These are phyloP conservation scores for Phialocephala sp. DNA, from an alignment of 2,329 filamentous ascomycete genomes.

Conservation along the genomic window DNA sequence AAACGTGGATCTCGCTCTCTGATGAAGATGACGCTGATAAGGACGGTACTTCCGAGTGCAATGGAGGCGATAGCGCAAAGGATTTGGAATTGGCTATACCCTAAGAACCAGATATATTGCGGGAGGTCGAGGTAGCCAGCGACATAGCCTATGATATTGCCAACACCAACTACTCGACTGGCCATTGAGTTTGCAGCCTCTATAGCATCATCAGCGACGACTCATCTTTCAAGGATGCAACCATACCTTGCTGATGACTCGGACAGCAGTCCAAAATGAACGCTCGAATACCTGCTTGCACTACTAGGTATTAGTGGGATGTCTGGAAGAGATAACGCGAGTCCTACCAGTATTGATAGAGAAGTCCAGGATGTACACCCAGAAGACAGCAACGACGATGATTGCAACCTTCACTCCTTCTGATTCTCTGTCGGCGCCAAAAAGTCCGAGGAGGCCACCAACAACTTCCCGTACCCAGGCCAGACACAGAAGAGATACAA, in stretches of 20 bases:
- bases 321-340: background rate
- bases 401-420: constrained; percentile 66
- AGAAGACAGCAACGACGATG: constrained; percentile 80
- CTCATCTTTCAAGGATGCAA: background rate
- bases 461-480: constrained; percentile 79
- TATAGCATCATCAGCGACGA: constrained; percentile 19
- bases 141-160: constrained; percentile 89
- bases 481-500: constrained; percentile 70
- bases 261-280: constrained; percentile 95
- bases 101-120: constrained; percentile 76
- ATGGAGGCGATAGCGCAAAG: constrained; percentile 86
- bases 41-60: constrained; percentile 70
- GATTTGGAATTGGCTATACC: constrained; percentile 89
- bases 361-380: constrained; percentile 92
- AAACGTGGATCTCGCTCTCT: constrained; percentile 80
- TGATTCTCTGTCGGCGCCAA: constrained; percentile 72
- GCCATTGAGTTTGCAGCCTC: constrained; percentile 89
- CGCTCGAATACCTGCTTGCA: constrained; percentile 89
- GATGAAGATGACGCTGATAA: constrained; percentile 72
- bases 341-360: constrained; percentile 85
- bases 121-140: constrained; percentile 86
- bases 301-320: constrained; percentile 46
- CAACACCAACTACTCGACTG: constrained; percentile 81
- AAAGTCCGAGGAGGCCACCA: constrained; percentile 67
- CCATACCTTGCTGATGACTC: constrained; percentile 77